Percentiles rank a stretch among this genome's conserved stretches.
These are phyloP conservation scores for Talaromyces sp. DNA, from an alignment of 2,329 filamentous ascomycete genomes.

Conservation along the genomic window DNA sequence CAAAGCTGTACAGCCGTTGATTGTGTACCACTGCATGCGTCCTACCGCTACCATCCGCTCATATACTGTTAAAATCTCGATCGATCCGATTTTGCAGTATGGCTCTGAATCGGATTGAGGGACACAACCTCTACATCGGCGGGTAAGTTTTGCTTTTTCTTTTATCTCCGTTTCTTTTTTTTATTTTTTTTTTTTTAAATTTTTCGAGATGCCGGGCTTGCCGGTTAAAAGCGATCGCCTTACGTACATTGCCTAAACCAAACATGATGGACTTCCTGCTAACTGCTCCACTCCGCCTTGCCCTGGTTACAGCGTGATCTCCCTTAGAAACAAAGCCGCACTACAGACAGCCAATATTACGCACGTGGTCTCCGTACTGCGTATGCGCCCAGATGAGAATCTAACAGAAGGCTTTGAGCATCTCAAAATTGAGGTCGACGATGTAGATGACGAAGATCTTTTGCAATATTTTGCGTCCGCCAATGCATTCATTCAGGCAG, in stretches of 20 bases:
- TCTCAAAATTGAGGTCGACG: constrained; percentile 79
- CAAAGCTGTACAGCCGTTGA: not conserved
- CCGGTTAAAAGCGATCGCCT: not conserved
- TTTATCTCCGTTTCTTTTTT: not conserved
- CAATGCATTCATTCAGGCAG: constrained; percentile 79
- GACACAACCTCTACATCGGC: constrained; percentile 72
- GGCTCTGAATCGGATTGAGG: constrained; percentile 63
- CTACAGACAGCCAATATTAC: constrained; percentile 74
- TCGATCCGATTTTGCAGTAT: constrained; percentile 22
- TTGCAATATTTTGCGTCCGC: constrained; percentile 74
- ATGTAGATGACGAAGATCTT: constrained; percentile 84
- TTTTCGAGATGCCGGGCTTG: not conserved
- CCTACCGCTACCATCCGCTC: not conserved
- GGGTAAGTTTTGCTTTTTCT: constrained; percentile 53
- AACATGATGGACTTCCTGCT: not conserved
- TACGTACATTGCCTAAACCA: not conserved
- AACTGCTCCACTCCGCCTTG: not conserved
- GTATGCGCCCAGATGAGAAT: constrained; percentile 46
- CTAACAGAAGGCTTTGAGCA: constrained; percentile 64
- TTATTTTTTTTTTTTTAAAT: not conserved
- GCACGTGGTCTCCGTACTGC: constrained; percentile 80
- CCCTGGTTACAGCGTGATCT: constrained; percentile 64
- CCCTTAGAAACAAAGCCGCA: constrained; percentile 67
- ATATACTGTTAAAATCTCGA: not conserved
- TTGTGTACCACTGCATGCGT: not conserved